Evolutionary conservation across 73 alveolate genomes (phyloP).

Genomic region (Paramecium caudatum): DNA sequence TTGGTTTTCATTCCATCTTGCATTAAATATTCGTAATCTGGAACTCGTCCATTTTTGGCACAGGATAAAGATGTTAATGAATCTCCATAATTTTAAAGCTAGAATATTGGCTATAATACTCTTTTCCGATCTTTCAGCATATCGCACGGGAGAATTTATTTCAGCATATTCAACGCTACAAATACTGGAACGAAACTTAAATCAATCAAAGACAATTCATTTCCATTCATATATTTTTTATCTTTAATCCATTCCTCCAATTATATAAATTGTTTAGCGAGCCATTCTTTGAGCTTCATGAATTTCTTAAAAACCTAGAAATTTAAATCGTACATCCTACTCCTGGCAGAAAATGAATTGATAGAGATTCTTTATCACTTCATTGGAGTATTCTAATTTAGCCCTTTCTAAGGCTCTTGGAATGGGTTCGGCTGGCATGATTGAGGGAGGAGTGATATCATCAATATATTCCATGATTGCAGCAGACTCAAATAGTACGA

Average conservation of each 20-base stretch:
- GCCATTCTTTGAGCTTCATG: background rate
- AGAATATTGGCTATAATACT: background rate
- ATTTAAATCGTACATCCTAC: slow-evolving; percentile 1
- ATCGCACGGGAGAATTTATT: slow-evolving; percentile 10
- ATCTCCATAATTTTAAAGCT: slow-evolving; percentile 23
- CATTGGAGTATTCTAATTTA: slow-evolving; percentile 36
- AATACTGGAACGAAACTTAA: slow-evolving; percentile 38
- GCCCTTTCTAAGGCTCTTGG: slow-evolving; percentile 47
- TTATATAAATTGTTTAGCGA: background rate
- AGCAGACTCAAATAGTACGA: slow-evolving; percentile 60
- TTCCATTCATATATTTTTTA: slow-evolving; percentile 24
- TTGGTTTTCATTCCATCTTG: slow-evolving; percentile 6
- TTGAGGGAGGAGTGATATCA: slow-evolving; percentile 8
- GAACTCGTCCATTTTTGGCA: slow-evolving; percentile 2
- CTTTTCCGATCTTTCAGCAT: background rate
- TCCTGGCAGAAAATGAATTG: background rate
- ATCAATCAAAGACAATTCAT: slow-evolving; percentile 9
- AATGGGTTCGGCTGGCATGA: slow-evolving; percentile 7
- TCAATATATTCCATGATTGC: slow-evolving; percentile 64
- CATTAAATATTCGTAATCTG: slow-evolving; percentile 56
- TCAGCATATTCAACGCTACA: background rate
- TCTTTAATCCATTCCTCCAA: slow-evolving; percentile 20
- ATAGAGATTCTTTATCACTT: background rate
- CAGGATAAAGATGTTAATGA: slow-evolving; percentile 5
- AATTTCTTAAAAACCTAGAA: background rate